These are phyloP conservation scores for Clitopilus hobsonii DNA, from an alignment of 768 basidiomycete species.

Conservation along the genomic window DNA sequence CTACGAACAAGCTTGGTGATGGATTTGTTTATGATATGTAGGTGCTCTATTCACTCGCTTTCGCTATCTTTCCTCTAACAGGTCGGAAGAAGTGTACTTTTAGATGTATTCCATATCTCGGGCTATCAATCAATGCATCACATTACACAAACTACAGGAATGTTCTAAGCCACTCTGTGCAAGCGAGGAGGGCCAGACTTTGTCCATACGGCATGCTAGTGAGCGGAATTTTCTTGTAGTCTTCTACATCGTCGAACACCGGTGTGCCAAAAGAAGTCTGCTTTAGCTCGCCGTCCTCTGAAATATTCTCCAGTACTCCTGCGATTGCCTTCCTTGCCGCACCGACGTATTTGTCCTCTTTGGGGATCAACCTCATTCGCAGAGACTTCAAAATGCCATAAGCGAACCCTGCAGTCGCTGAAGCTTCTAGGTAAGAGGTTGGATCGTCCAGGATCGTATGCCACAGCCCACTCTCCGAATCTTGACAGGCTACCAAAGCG, in stretches of 20 bases:
- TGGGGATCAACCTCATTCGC: slow-evolving; percentile 37
- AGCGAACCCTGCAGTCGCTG: slow-evolving; percentile 43
- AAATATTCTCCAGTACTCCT: slow-evolving; percentile 39
- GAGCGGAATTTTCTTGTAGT: slow-evolving; percentile 45
- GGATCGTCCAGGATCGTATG: slow-evolving; percentile 50
- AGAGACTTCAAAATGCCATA: slow-evolving; percentile 42
- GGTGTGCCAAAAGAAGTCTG: slow-evolving; percentile 51
- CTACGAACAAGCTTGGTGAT: too few relatives aligned
- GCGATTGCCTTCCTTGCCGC: slow-evolving; percentile 35
- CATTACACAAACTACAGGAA: slow-evolving; percentile 23
- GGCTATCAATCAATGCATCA: too few relatives aligned
- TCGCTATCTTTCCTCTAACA: neutral
- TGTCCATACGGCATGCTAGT: slow-evolving; percentile 59
- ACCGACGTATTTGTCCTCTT: slow-evolving; percentile 31
- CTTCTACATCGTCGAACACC: slow-evolving; percentile 42
- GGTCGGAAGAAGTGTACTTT: neutral
- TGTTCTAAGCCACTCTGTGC: slow-evolving; percentile 43
- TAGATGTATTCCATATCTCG: neutral
- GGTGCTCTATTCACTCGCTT: neutral
- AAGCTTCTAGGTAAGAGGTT: slow-evolving; percentile 46
- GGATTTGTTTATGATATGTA: too few relatives aligned
- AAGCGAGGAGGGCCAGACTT: slow-evolving; percentile 42
- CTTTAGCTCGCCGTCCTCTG: slow-evolving; percentile 38
- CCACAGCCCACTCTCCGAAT: slow-evolving; percentile 43
- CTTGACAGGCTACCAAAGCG: slow-evolving; percentile 40